Percentiles rank a stretch among this genome's conserved stretches.
phyloP scores from a whole-genome alignment of 164 flowering plant species.

The Brasenia schreberi region DNA sequence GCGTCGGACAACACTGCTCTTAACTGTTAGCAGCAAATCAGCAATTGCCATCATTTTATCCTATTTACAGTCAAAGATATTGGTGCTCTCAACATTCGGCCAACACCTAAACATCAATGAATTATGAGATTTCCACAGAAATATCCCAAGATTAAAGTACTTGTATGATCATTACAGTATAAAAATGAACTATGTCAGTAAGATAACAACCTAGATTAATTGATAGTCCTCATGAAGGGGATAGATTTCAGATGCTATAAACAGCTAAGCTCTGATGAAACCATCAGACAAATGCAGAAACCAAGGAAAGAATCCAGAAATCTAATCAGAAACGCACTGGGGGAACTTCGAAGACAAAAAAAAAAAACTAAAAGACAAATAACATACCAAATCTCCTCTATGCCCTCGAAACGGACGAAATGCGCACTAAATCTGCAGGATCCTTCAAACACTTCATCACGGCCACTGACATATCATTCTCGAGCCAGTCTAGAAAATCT shows the following conservation, averaged over 20 bases:
- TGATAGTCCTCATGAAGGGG: too few species aligned
- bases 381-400: constrained; percentile 65
- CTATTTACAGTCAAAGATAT: not conserved
- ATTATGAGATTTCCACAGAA: not conserved
- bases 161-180: too few species aligned
- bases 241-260: not conserved
- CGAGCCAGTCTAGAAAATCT: constrained; percentile 43
- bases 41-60: not conserved
- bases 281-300: not conserved
- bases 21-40: too few species aligned
- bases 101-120: not conserved
- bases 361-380: not conserved
- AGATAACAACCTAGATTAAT: too few species aligned
- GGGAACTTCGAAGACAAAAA: too few species aligned
- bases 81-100: not conserved
- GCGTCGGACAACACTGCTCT: too few species aligned
- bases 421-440: constrained; percentile 55
- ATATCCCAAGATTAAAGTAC: not conserved
- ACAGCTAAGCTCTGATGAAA: not conserved
- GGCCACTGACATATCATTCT: constrained; percentile 22
- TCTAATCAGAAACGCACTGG: not conserved
- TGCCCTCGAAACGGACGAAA: constrained; percentile 39
- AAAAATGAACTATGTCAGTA: too few species aligned
- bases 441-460: constrained; percentile 47
- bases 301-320: not conserved